phyloP scores from a whole-genome alignment of 2,329 filamentous ascomycete species.

The Nemania diffusa region DNA sequence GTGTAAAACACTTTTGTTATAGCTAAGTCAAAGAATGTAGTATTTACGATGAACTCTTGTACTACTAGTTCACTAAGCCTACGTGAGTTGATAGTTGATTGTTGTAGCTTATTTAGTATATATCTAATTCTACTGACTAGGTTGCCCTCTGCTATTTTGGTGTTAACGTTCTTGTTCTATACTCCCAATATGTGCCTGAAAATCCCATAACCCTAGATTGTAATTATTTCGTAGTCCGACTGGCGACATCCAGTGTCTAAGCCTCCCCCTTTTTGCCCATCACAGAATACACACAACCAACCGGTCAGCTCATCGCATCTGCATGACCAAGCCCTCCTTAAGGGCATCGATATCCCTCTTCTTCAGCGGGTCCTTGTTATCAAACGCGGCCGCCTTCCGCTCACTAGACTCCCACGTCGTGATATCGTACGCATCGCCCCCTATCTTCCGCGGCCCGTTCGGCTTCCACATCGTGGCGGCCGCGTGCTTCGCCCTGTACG shows the following conservation, averaged over 20 bases:
- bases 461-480: background rate
- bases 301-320: slow-evolving; percentile 11
- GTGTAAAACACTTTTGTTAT: background rate
- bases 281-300: background rate
- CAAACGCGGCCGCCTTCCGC: slow-evolving; percentile 49
- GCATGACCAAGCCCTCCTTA: slow-evolving; percentile 52
- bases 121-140: background rate
- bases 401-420: slow-evolving; percentile 49
- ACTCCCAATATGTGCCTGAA: background rate
- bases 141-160: background rate
- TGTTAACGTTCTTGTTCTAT: background rate
- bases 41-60: background rate
- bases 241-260: background rate
- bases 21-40: background rate
- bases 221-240: background rate
- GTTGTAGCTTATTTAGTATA: background rate
- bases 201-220: background rate
- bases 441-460: slow-evolving; percentile 42
- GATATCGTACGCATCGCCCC: slow-evolving; percentile 54
- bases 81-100: too few relatives aligned
- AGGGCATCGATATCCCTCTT: slow-evolving; percentile 49
- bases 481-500: slow-evolving; percentile 40
- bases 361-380: slow-evolving; percentile 52
- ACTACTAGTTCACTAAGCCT: background rate
- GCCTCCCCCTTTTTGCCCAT: background rate